These are phyloP conservation scores for Botrytis deweyae DNA, from an alignment of 2,329 filamentous ascomycete species.

Conservation along the genomic window DNA sequence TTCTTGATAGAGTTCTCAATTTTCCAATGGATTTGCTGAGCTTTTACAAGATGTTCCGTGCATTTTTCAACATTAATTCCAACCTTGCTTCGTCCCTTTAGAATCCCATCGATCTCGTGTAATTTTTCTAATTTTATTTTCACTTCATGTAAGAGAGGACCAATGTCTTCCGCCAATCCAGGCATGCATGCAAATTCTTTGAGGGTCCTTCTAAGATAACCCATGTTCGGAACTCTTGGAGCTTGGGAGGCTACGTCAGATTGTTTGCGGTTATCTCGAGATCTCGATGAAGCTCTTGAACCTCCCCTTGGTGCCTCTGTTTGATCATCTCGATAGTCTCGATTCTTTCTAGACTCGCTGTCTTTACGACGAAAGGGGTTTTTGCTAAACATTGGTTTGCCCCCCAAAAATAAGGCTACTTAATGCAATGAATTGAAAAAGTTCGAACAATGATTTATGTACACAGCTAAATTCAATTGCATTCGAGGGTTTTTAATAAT, in stretches of 20 bases:
- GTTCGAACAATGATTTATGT: too few relatives aligned
- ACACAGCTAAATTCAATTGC: background rate
- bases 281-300: background rate
- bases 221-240: too few relatives aligned
- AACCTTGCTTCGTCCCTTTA: background rate
- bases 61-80: background rate
- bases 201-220: background rate
- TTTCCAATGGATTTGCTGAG: background rate
- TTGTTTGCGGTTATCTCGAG: background rate
- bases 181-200: background rate
- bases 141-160: too few relatives aligned
- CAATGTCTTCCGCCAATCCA: background rate
- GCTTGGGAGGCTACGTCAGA: too few relatives aligned
- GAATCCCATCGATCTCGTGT: rapidly evolving
- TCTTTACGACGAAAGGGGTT: background rate
- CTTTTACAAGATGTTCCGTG: too few relatives aligned
- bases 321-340: background rate
- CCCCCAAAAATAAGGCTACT: background rate
- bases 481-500: too few relatives aligned
- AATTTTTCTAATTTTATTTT: background rate
- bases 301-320: background rate
- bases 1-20: background rate
- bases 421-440: background rate
- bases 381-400: background rate
- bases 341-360: background rate